Conservation (phyloP, 306 rosid genomes). For the Myrica gale region DNA sequence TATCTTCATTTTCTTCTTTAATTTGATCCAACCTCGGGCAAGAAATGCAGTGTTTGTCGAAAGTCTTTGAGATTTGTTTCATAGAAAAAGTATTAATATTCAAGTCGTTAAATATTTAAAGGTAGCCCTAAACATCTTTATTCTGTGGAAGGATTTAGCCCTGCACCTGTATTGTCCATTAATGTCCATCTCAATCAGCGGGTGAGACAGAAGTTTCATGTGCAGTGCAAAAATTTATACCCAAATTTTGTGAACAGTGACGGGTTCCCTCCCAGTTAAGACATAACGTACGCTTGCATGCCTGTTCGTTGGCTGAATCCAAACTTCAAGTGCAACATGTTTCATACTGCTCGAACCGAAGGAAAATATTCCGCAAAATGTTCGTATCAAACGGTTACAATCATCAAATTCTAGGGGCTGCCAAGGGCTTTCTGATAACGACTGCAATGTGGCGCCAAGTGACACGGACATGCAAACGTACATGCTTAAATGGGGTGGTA, state of each 20-base stretch:
- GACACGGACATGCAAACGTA: conserved; percentile 23
- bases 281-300: background rate
- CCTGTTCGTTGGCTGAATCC: conserved; percentile 15
- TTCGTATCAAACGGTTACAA: conserved; percentile 15
- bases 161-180: background rate
- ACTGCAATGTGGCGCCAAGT: conserved; percentile 16
- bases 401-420: background rate
- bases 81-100: too few relatives aligned
- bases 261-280: background rate
- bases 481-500: conserved; percentile 30
- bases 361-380: conserved; percentile 28
- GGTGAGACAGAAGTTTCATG: conserved; percentile 15
- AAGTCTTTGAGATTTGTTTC: too few relatives aligned
- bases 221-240: background rate
- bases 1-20: too few relatives aligned
- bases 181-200: conserved; percentile 4
- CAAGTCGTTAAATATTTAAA: background rate
- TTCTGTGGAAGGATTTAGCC: background rate
- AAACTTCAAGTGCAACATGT: background rate
- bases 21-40: too few relatives aligned
- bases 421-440: conserved; percentile 15
- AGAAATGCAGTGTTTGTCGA: too few relatives aligned
- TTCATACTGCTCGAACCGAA: conserved; percentile 3
- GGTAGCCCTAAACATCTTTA: background rate
- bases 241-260: conserved; percentile 20